Evolutionary conservation across 1,139 yeast genomes (phyloP).

Genomic region (Maudiozyma humilis): DNA sequence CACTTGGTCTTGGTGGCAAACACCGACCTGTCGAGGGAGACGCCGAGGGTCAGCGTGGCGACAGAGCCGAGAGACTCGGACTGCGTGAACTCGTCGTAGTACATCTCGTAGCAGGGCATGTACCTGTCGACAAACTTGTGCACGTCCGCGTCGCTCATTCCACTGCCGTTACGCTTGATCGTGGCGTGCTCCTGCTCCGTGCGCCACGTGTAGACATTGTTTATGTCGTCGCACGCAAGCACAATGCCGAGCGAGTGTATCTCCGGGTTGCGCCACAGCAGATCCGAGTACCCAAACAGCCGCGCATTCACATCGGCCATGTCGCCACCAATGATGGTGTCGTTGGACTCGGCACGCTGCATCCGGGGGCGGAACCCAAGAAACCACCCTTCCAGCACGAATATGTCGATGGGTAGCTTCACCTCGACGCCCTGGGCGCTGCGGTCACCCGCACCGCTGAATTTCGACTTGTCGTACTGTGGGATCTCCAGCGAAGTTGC

Average conservation of each 20-base stretch:
- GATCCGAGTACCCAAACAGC: slow-evolving; percentile 41
- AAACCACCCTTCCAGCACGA: slow-evolving; percentile 92
- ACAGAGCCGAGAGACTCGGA: slow-evolving; percentile 22
- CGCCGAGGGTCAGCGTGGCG: slow-evolving; percentile 25
- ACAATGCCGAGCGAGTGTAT: slow-evolving; percentile 54
- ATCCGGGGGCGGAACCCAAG: slow-evolving; percentile 57
- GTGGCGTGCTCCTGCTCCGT: slow-evolving; percentile 73
- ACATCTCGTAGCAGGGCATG: slow-evolving; percentile 76
- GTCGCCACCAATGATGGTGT: slow-evolving; percentile 21
- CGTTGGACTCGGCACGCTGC: slow-evolving; percentile 8
- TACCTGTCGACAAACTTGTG: slow-evolving; percentile 64
- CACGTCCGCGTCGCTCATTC: slow-evolving; percentile 75
- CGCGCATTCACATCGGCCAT: slow-evolving; percentile 42
- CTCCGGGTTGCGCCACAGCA: slow-evolving; percentile 59
- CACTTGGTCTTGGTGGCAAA: slow-evolving; percentile 13
- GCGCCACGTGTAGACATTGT: slow-evolving; percentile 74
- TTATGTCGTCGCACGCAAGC: slow-evolving; percentile 48
- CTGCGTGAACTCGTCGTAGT: slow-evolving; percentile 41
- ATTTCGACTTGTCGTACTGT: slow-evolving; percentile 68
- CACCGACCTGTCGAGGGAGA: slow-evolving; percentile 20
- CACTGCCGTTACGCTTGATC: slow-evolving; percentile 47
- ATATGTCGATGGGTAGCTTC: slow-evolving; percentile 45
- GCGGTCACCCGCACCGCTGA: slow-evolving; percentile 74
- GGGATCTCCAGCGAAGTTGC: slow-evolving; percentile 37
- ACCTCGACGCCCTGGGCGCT: slow-evolving; percentile 29